Percentiles rank a stretch among this genome's conserved stretches.
phyloP scores from a whole-genome alignment of 78 protist genomes.

The Guillardia theta region DNA sequence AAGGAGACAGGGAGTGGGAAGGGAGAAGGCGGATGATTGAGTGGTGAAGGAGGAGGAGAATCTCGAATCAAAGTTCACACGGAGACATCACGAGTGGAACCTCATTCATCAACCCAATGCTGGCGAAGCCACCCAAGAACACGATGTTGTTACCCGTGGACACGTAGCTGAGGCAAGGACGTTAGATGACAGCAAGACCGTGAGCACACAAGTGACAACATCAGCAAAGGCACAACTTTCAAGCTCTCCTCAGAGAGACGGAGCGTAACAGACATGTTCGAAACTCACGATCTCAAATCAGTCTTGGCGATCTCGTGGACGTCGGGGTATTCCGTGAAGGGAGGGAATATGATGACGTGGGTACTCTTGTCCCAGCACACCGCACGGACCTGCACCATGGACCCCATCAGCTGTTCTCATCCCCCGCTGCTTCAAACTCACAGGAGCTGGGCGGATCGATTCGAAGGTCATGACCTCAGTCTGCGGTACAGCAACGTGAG shows the following conservation, averaged over 20 bases:
- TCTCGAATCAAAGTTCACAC: too few relatives aligned
- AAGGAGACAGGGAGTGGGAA: too few relatives aligned
- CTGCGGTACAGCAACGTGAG: not conserved
- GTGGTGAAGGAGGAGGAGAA: too few relatives aligned
- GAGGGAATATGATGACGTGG: conserved; percentile 2
- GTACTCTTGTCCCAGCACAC: not conserved
- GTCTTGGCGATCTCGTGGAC: not conserved
- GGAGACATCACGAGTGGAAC: too few relatives aligned
- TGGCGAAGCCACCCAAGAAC: conserved; percentile 22
- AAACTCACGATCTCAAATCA: not conserved
- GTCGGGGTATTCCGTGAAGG: not conserved
- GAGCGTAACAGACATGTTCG: not conserved
- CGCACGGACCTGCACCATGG: conserved; percentile 13
- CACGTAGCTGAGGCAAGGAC: not conserved
- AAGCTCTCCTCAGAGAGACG: not conserved
- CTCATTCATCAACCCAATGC: not conserved
- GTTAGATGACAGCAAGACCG: not conserved
- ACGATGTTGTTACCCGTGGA: conserved; percentile 21
- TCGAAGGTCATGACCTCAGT: not conserved
- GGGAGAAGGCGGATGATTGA: too few relatives aligned
- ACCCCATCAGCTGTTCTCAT: too few relatives aligned
- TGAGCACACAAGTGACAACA: not conserved
- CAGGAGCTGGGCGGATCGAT: not conserved
- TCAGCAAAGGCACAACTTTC: not conserved
- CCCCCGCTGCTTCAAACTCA: too few relatives aligned